Evolutionary conservation across 148 eudicot genomes (phyloP), one percentile per base, ranked within the genome.

Genomic region (Limonium bicolor): DNA sequence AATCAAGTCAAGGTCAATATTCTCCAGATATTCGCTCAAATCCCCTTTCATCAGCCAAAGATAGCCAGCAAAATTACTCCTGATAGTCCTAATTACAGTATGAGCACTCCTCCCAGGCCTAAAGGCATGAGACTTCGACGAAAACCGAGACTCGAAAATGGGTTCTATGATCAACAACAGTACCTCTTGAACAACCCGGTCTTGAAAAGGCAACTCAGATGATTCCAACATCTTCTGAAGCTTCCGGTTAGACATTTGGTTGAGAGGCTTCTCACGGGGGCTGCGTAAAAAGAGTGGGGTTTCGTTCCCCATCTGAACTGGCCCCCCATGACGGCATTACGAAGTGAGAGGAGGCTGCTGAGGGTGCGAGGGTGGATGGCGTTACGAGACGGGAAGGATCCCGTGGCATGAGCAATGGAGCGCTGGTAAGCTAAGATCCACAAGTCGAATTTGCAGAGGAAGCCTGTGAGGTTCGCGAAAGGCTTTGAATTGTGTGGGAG

Each of bases 391-490:
- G 87, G 93, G 58, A 65, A 84, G 0, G 95, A 53, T 23, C 85
- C 85, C 8, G 82, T 73, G 25, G 72, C 44, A 40, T 90, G 80
- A 13, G 95, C 95, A 36, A 71, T 61, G 16, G 77, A 59, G 19
- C 97, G 84, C 33, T 90, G 97, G 60, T 90, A 90, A 11, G 93
- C 87, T 15, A 90, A 51, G 19, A 80, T 71, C 95, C 95, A 90
- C 38, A 90, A 73, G 24, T 81, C 94, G 41, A 75, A 69, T 39
- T 80, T 73, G 26, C 79, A 66, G 33, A 90, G 64, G 37, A 80
- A 90, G 26, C 95, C 95, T 16, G 95, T 72, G 62, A 90, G 80
- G 46, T 84, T 77, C 16, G 66, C 20, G 51, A 83, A 72, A 23
- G 71, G 73, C 7, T 62, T 64, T 24, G 60, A 42, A 3, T 3